These are phyloP conservation scores for Cutaneotrichosporon dermatis DNA, from an alignment of 1,284 basidiomycete genomes.

Conservation along the genomic window DNA sequence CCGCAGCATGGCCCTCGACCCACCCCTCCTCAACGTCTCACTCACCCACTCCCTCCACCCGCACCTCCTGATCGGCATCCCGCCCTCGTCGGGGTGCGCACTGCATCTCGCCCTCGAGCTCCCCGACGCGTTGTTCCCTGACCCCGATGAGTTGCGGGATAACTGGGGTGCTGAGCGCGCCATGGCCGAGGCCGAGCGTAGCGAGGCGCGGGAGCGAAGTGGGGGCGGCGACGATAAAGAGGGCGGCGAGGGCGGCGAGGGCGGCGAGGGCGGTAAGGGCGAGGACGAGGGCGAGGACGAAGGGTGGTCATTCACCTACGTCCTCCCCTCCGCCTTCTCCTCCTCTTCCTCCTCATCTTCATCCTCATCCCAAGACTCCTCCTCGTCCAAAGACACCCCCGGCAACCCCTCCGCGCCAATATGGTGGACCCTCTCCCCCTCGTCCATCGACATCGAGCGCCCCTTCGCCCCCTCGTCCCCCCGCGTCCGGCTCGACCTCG, in stretches of 20 bases:
- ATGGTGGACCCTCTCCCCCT: conserved; percentile 20
- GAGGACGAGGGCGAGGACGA: too few species aligned
- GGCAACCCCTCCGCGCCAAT: not conserved
- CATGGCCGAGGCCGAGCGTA: too few species aligned
- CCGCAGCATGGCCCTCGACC: too few species aligned
- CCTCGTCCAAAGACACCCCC: too few species aligned
- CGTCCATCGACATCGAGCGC: conserved; percentile 33
- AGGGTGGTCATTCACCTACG: too few species aligned
- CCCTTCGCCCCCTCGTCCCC: conserved; percentile 6
- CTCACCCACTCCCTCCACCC: conserved; percentile 12
- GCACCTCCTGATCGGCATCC: conserved; percentile 4
- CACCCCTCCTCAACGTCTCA: not conserved
- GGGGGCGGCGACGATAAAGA: too few species aligned
- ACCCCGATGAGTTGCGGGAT: conserved; percentile 28
- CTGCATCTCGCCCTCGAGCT: conserved; percentile 25
- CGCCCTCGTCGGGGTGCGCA: not conserved
- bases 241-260: too few species aligned
- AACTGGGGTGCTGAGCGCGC: conserved; percentile 6
- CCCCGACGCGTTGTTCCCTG: conserved; percentile 38
- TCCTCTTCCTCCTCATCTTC: too few species aligned
- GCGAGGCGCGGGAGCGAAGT: too few species aligned
- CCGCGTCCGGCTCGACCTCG: not conserved
- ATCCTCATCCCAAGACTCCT: too few species aligned
- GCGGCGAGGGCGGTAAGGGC: too few species aligned
- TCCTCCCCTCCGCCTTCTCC: too few species aligned